Evolutionary conservation across 352 stramenopile genomes (phyloP).

Genomic region (Discostella stelligera): DNA sequence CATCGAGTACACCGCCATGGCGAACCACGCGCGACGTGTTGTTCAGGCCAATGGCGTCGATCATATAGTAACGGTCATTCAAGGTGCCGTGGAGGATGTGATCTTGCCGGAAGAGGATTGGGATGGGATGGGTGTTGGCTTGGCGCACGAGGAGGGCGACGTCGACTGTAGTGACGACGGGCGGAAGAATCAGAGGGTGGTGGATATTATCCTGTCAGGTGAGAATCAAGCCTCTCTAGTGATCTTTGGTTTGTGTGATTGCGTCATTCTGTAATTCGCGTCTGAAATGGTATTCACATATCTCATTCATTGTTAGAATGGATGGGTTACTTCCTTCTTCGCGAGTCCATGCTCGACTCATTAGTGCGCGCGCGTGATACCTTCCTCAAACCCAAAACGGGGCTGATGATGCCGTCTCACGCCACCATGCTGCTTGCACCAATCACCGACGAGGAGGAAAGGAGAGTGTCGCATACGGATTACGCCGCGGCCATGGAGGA

Average conservation of each 20-base stretch:
- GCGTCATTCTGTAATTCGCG: neutral
- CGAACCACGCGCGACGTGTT: conserved; percentile 91
- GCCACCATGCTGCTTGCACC: conserved; percentile 96
- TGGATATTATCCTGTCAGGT: conserved; percentile 97
- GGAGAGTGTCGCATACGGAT: conserved; percentile 64
- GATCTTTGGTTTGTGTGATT: neutral
- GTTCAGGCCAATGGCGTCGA: conserved; percentile 92
- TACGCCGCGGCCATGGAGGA: conserved; percentile 82
- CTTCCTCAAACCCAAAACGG: conserved; percentile 90
- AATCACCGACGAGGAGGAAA: conserved; percentile 91
- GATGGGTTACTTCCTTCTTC: conserved; percentile 99
- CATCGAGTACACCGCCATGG: conserved; percentile 97
- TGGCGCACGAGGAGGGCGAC: conserved; percentile 7
- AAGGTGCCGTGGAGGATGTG: conserved; percentile 96
- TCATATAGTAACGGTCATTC: conserved; percentile 96
- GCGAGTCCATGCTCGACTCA: conserved; percentile 99
- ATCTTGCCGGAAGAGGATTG: conserved; percentile 84
- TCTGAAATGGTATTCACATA: neutral
- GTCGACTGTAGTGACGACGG: conserved; percentile 26
- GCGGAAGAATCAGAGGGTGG: conserved; percentile 65
- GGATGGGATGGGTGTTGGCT: conserved; percentile 43
- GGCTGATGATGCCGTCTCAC: conserved; percentile 96
- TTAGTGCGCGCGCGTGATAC: conserved; percentile 92
- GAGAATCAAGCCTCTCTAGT: neutral
- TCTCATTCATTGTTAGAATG: conserved; percentile 83